These are phyloP conservation scores for Cucurbita pepo DNA, from an alignment of 306 rosid genomes.

Conservation along the genomic window DNA sequence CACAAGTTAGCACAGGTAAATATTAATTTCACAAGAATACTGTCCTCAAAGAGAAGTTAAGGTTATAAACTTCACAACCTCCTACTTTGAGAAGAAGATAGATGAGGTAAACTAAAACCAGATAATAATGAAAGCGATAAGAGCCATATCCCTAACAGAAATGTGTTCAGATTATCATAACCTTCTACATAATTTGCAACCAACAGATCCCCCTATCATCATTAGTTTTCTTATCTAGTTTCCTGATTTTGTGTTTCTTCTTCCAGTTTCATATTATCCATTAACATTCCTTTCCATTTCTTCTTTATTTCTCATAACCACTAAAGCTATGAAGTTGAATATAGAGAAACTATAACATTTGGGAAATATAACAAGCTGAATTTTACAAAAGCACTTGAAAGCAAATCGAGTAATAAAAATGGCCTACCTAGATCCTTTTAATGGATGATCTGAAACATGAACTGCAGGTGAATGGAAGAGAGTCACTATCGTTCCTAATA, in stretches of 20 bases:
- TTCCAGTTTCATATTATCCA: background rate
- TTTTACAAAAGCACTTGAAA: background rate
- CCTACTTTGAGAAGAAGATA: background rate
- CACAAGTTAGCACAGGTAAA: background rate
- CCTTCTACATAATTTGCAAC: background rate
- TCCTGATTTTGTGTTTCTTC: background rate
- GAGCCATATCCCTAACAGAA: background rate
- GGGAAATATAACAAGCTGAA: background rate
- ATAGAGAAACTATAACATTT: background rate
- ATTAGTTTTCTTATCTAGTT: background rate
- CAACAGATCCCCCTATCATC: background rate
- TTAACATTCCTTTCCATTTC: background rate
- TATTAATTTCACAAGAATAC: background rate
- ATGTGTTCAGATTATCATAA: background rate
- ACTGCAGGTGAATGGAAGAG: slow-evolving; percentile 53
- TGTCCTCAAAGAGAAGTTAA: background rate
- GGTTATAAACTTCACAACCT: background rate
- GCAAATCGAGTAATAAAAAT: background rate
- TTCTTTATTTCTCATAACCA: background rate
- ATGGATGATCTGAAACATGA: slow-evolving; percentile 46
- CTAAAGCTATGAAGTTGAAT: background rate
- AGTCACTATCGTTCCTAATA: slow-evolving; percentile 49
- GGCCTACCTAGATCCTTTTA: slow-evolving; percentile 42
- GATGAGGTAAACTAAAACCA: background rate
- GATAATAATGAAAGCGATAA: background rate